Evolutionary conservation across 805 yeast species (phyloP), one percentile per base, ranked within the genome.

Genomic region (Candida dajiaensis): DNA sequence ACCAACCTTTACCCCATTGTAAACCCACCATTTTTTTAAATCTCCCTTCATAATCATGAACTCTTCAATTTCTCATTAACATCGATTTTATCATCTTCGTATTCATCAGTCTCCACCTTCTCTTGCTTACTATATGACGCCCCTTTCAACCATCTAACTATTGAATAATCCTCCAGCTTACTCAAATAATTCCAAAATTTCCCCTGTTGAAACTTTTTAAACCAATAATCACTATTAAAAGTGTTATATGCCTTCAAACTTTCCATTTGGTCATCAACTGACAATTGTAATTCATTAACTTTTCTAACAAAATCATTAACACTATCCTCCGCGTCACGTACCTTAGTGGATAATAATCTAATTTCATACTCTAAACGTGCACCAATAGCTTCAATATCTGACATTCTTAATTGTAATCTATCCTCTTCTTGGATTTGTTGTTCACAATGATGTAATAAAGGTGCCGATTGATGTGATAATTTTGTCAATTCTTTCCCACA

Each of bases 291-390:
- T 6, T 50, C 44, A 19, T 54, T 64, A 33, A 72, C 70, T 51
- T 69, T 68, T 16, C 55, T 39, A 10, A 61, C 66, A 62, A 78
- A 77, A 33, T 70, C 60, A 40, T 70, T 66, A 46, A 79, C 71
- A 40, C 81, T 73, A 23, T 80, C 81, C 54, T 82, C 86, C 8
- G 84, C 82, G 54, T 85, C 94, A 39, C 77, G 73, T 41, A 85
- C 73, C 53, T 84, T 80, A 20, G 76, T 73, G 28, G 73, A 73
- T 26, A 85, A 62, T 38, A 81, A 66, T 19, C 85, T 65, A 40
- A 81, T 67, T 57, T 85, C 92, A 60, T 85, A 85, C 53, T 79
- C 77, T 43, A 85, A 61, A 50, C 82, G 69, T 3, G 86, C 81
- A 29, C 78, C 74, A 43, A 78, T 64, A 9, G 81, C 74, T 43